Evolutionary conservation across 2,329 filamentous ascomycete species (phyloP).

Genomic region (Volutella citrinella): DNA sequence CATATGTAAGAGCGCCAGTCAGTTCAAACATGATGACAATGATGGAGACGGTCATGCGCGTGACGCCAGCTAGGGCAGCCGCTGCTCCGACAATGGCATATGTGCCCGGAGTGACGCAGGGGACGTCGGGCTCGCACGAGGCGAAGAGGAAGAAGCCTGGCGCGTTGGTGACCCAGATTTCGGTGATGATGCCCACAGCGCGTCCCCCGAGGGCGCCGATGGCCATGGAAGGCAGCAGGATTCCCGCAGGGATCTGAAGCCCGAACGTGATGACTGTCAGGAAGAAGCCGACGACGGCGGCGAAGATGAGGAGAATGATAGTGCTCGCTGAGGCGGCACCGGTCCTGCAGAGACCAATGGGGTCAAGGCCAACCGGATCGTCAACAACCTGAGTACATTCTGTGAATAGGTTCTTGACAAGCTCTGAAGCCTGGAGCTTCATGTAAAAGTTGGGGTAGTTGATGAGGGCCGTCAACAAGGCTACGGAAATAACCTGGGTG

Average conservation of each 20-base stretch:
- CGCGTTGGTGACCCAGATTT: constrained; percentile 80
- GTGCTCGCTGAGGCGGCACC: constrained; percentile 79
- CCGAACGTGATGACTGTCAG: constrained; percentile 89
- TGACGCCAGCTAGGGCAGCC: constrained; percentile 89
- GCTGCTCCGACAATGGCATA: constrained; percentile 97
- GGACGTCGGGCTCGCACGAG: constrained; percentile 78
- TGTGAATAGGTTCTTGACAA: constrained; percentile 87
- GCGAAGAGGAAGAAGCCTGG: constrained; percentile 75
- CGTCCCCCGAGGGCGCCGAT: constrained; percentile 90
- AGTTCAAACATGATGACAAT: constrained; percentile 99
- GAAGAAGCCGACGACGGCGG: constrained; percentile 78
- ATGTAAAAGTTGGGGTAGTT: constrained; percentile 98
- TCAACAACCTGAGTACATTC: constrained; percentile 82
- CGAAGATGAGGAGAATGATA: constrained; percentile 78
- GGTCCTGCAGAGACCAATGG: constrained; percentile 85
- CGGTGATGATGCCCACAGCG: constrained; percentile 82
- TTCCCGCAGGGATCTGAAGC: constrained; percentile 89
- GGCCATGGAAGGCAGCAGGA: constrained; percentile 93
- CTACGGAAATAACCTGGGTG: constrained; percentile 74
- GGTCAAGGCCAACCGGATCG: too few relatives aligned
- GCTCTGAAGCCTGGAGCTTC: constrained; percentile 85
- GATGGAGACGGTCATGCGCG: constrained; percentile 95
- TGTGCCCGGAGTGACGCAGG: constrained; percentile 89
- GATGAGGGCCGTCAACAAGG: constrained; percentile 78
- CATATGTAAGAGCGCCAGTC: constrained; percentile 91